Evolutionary conservation across 2,329 filamentous ascomycete genomes (phyloP), one percentile per base, ranked within the genome.

Genomic region (Teratosphaeria zuluensis): DNA sequence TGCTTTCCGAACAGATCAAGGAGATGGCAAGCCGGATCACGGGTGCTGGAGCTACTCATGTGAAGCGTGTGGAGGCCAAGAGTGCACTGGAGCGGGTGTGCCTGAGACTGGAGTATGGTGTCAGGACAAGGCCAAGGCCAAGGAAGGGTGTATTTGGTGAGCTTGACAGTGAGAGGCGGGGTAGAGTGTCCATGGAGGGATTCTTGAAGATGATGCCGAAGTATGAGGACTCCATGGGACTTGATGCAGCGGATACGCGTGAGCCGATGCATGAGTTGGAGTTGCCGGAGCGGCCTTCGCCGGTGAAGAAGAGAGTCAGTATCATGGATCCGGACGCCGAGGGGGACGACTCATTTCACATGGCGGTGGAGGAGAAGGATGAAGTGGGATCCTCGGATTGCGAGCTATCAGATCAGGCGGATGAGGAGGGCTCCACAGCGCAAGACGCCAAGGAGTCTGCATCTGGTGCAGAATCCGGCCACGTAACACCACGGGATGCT

Each of bases 31-130:
- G 76, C 19, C 80, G 80, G 46, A 95, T 95, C 66, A 81, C 86
- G 59, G 89, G 91, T 67, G 81, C 85, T 1, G 89, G 89, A 48
- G 87, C 89, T 52, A 84, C 84, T 24, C 84, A 88, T 66, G 78
- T 94, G 59, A 81, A 82, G 16, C 82, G 88, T 32, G 87, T 89
- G 32, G 85, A 95, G 68, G 84, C 88, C 12, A 96, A 95, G 73
- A 84, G 85, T 57, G 80, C 81, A 11, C 78, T 95, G 46, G 88
- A 95, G 66, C 81, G 85, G 59, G 75, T 96, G n/a, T 81, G 86
- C 59, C 84, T 88, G 66, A 83, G 92, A 58, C 77, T 96, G 14
- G 75, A 84, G 53, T 85, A 87, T 69, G 81, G 83, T 2, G 85
- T 92, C 54, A 80, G 90, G 54, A 88, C 88, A 11, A 82, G 81